Evolutionary conservation across 2,329 filamentous ascomycete species (phyloP).

Genomic region (Aureobasidium sp.): DNA sequence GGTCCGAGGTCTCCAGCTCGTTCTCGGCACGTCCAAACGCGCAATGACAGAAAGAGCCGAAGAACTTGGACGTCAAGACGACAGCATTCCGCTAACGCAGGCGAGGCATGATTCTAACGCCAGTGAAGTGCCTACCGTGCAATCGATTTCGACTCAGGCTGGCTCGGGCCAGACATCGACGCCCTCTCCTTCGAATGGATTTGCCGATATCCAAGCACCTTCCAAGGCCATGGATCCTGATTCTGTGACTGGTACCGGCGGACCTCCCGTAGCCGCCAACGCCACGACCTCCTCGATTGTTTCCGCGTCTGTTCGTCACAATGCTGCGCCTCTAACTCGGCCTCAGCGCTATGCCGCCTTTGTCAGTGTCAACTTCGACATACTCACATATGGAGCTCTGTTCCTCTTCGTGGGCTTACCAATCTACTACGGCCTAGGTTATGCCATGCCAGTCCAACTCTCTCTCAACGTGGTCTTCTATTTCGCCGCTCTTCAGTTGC

Average conservation of each 20-base stretch:
- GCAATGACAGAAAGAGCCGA: slow-evolving; percentile 47
- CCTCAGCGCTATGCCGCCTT: slow-evolving; percentile 46
- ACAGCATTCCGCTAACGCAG: slow-evolving; percentile 43
- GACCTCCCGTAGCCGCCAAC: slow-evolving; percentile 19
- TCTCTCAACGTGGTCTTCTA: slow-evolving; percentile 48
- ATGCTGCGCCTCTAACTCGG: slow-evolving; percentile 39
- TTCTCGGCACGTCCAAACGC: slow-evolving; percentile 47
- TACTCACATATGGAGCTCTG: slow-evolving; percentile 38
- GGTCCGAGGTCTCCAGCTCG: slow-evolving; percentile 47
- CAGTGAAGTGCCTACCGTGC: slow-evolving; percentile 3
- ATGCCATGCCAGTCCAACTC: slow-evolving; percentile 43
- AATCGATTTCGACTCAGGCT: neutral
- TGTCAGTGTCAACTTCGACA: slow-evolving; percentile 42
- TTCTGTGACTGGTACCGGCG: slow-evolving; percentile 22
- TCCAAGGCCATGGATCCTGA: slow-evolving; percentile 22
- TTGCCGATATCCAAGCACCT: slow-evolving; percentile 18
- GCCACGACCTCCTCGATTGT: neutral
- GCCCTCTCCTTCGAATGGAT: neutral
- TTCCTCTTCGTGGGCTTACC: slow-evolving; percentile 49
- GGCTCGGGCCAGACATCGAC: neutral
- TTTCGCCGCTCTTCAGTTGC: slow-evolving; percentile 44
- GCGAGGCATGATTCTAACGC: slow-evolving; percentile 13
- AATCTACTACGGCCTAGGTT: slow-evolving; percentile 47
- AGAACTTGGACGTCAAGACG: slow-evolving; percentile 41
- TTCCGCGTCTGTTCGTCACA: slow-evolving; percentile 30